phyloP scores from a whole-genome alignment of 2,329 filamentous ascomycete species.

The Fusarium napiforme region DNA sequence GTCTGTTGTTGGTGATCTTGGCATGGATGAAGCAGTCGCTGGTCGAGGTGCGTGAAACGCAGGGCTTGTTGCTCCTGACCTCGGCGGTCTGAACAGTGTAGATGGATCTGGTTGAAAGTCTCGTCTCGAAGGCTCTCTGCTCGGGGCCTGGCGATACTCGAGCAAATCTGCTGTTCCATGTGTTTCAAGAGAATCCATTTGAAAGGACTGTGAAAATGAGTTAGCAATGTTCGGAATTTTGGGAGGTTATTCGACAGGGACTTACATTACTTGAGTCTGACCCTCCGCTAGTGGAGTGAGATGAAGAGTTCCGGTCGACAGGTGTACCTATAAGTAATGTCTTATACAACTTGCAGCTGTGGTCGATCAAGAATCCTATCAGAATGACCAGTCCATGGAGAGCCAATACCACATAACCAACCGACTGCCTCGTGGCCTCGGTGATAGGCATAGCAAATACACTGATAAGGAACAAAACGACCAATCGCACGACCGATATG shows the following conservation, averaged over 20 bases:
- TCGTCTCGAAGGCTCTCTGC: neutral
- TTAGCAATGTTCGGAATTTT: neutral
- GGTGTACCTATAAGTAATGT: no score
- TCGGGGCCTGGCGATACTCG: neutral
- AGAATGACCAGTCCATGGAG: neutral
- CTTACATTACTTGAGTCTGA: neutral
- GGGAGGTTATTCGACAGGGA: neutral
- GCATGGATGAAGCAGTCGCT: fast-evolving
- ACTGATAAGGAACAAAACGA: neutral
- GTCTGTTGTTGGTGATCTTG: fast-evolving
- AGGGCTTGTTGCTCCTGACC: neutral
- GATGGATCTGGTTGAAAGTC: neutral
- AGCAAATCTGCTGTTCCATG: neutral
- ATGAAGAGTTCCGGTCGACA: neutral
- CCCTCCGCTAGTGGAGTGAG: no score
- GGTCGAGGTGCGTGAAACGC: neutral
- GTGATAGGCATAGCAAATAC: neutral
- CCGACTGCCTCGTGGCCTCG: neutral
- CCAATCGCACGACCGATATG: neutral
- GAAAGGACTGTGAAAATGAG: neutral
- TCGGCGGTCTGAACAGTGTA: neutral
- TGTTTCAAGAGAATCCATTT: neutral
- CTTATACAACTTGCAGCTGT: neutral
- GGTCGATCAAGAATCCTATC: neutral
- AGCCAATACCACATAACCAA: neutral